Evolutionary conservation across 2,329 filamentous ascomycete genomes (phyloP).

Genomic region (Periconia sp.): DNA sequence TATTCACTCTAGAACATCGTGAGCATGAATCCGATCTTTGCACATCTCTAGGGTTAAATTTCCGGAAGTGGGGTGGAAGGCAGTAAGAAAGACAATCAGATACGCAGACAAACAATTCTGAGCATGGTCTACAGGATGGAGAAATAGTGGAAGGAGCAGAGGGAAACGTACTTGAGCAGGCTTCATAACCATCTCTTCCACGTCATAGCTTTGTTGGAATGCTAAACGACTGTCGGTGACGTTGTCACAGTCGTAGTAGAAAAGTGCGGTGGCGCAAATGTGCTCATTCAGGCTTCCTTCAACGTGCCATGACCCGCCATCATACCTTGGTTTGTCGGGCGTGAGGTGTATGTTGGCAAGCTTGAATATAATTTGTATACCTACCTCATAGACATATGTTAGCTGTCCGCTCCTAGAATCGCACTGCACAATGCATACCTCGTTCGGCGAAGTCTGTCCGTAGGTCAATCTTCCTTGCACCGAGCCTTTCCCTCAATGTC

Average conservation of each 20-base stretch:
- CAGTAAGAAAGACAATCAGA: no score
- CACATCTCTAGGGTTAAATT: no score
- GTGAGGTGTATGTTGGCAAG: slow-evolving; percentile 64
- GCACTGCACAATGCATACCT: no score
- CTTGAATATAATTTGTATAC: slow-evolving; percentile 68
- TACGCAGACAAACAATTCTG: no score
- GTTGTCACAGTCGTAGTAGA: slow-evolving; percentile 66
- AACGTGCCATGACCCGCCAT: slow-evolving; percentile 60
- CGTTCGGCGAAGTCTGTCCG: slow-evolving; percentile 40
- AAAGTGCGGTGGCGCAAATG: slow-evolving; percentile 67
- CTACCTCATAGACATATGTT: slow-evolving; percentile 43
- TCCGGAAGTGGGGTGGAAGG: no score
- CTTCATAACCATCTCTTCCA: slow-evolving; percentile 6
- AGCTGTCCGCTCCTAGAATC: slow-evolving; percentile 6
- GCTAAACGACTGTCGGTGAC: slow-evolving; percentile 34
- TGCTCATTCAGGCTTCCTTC: slow-evolving; percentile 62
- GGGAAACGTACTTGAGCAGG: slow-evolving; percentile 42
- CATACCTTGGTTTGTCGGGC: slow-evolving; percentile 61
- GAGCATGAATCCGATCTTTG: no score
- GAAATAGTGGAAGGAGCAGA: no score
- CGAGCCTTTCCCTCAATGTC: not conserved
- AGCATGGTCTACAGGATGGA: no score
- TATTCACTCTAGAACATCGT: slow-evolving; percentile 2
- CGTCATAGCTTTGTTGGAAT: slow-evolving; percentile 12
- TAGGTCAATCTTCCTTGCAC: slow-evolving; percentile 6